These are phyloP conservation scores for Magnusiomyces fungicola DNA, from an alignment of 1,139 yeast genomes.

Conservation along the genomic window DNA sequence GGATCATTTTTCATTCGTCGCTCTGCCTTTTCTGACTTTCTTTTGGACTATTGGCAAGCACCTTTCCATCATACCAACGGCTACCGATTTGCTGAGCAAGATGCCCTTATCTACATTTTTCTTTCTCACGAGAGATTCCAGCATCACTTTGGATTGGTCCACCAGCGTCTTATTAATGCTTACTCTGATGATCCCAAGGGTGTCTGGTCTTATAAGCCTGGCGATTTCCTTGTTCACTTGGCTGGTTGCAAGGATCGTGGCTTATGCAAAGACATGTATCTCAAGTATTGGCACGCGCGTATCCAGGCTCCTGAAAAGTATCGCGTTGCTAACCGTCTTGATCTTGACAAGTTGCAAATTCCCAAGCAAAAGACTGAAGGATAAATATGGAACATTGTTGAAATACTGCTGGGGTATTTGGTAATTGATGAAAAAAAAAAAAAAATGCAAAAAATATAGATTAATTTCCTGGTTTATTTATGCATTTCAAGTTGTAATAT, in stretches of 20 bases:
- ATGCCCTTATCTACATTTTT: conserved; percentile 20
- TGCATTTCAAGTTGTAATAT: no score
- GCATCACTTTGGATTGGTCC: conserved; percentile 31
- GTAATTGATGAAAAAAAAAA: no score
- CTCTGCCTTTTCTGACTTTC: conserved; percentile 20
- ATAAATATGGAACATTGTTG: no score
- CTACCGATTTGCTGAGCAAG: conserved; percentile 19
- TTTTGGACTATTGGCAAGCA: conserved; percentile 26
- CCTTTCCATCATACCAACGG: conserved; percentile 13
- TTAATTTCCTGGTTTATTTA: no score
- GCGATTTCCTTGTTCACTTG: conserved; percentile 27
- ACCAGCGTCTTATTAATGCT: conserved; percentile 32
- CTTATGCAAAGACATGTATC: conserved; percentile 5
- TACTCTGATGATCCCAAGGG: conserved; percentile 21
- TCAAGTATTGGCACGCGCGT: conserved; percentile 2
- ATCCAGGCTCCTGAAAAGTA: background rate
- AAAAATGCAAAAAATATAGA: no score
- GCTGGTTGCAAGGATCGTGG: conserved; percentile 22
- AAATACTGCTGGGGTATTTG: no score
- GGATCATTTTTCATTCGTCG: conserved; percentile 34
- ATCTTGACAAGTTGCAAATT: background rate
- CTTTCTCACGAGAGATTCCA: conserved; percentile 20
- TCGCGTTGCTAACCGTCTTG: background rate
- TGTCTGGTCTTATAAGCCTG: conserved; percentile 20
- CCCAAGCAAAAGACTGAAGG: no score